Percentiles rank a stretch among this genome's conserved stretches.
phyloP scores from a whole-genome alignment of 2,329 filamentous ascomycete species.

The Zymoseptoria tritici region DNA sequence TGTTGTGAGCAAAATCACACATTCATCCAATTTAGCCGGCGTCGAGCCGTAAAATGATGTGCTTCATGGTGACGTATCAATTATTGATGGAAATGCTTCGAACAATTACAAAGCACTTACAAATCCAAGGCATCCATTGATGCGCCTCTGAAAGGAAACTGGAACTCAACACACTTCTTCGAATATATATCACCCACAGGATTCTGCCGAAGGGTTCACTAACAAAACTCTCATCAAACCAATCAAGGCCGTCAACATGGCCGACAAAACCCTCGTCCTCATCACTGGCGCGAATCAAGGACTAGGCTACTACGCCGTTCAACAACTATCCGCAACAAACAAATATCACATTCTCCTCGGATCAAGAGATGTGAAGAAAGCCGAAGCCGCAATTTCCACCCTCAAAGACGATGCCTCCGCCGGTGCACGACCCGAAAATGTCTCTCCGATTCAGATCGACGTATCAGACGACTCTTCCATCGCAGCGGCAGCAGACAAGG shows the following conservation, averaged over 20 bases:
- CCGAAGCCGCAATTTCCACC: constrained; percentile 29
- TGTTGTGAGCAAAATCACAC: not conserved
- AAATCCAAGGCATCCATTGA: too few relatives aligned
- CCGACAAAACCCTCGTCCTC: constrained; percentile 26
- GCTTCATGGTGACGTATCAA: not conserved
- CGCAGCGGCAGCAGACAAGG: constrained; percentile 27
- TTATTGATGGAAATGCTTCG: not conserved
- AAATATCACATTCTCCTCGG: constrained; percentile 37
- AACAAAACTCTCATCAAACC: not conserved
- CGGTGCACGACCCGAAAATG: constrained; percentile 23
- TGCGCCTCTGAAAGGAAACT: too few relatives aligned
- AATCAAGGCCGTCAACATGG: not conserved
- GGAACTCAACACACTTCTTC: too few relatives aligned
- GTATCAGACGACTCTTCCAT: constrained; percentile 39
- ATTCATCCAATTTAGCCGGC: not conserved
- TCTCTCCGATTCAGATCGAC: constrained; percentile 38
- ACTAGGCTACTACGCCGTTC: constrained; percentile 37
- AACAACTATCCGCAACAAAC: constrained; percentile 33
- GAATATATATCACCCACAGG: too few relatives aligned
- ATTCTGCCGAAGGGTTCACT: not conserved
- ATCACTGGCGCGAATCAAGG: constrained; percentile 39
- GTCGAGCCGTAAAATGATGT: not conserved
- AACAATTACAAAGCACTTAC: not conserved
- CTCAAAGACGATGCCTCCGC: constrained; percentile 24
- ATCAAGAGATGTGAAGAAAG: constrained; percentile 31